Evolutionary conservation across 441 rosid species (phyloP), one percentile per base, ranked within the genome.

Genomic region (Jatropha podagrica): DNA sequence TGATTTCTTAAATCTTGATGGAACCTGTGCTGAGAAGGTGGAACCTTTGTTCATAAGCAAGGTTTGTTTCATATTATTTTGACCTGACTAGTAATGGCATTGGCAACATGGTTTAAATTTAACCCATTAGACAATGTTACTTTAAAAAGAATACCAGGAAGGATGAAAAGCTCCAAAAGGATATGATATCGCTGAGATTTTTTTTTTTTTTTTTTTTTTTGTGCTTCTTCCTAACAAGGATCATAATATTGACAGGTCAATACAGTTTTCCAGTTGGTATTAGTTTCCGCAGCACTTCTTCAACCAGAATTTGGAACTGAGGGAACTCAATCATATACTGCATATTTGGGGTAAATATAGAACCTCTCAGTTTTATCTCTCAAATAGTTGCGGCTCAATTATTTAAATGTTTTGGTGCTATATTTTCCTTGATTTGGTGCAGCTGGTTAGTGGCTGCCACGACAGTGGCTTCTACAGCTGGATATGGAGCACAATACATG

Each of bases 31-130:
- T 3, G 88, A 86, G 87, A 95, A 92, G 84, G 89, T 95, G 58
- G 88, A 92, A 80, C 97, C 99, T 73, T 90, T 95, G 71, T 90
- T 87, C 82, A 86, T 95, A 77, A 95, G 99, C 88, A 95, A 95
- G 94, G 99, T 91, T 78, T 42, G 78, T 7, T 62, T 60, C 62
- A 15, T 41, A 17, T 54, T 10, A 46, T 65, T 26, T 49, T 60
- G 37, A 72, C 7, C 44, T 72, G 38, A 38, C 41, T 62, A 14
- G 14, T 49, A 3, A 14, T 72, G 42, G 48, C 4, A 69, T 56
- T 9, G 20, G 7, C 3, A 42, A 0, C 23, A 15, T 38, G 37
- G 32, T 70, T 65, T 56, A 51, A 41, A 49, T 32, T 32, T 32
- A 32, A 0, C 32, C 37, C 49, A 9, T 65, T 2, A 65, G 42